These are phyloP conservation scores for Orychophragmus violaceus DNA, from an alignment of 345 rosid genomes.

Conservation along the genomic window DNA sequence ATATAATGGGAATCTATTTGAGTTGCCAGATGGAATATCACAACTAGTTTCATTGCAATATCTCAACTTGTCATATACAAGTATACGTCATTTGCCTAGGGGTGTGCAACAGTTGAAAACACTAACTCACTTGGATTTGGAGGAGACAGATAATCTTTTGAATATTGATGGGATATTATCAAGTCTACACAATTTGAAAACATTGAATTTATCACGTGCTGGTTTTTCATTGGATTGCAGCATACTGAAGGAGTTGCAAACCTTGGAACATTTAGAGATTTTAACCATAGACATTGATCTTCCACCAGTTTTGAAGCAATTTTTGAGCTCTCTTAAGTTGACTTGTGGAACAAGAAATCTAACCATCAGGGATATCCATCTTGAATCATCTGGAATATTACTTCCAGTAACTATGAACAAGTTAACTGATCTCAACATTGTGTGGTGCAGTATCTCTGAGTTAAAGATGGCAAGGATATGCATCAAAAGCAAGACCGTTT, in stretches of 20 bases:
- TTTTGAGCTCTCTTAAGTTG: neutral
- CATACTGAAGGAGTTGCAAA: neutral
- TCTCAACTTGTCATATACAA: conserved; percentile 11
- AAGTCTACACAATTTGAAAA: neutral
- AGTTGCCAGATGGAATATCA: conserved; percentile 2
- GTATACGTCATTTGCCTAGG: neutral
- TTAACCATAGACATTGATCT: neutral
- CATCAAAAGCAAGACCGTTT: neutral
- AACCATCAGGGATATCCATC: neutral
- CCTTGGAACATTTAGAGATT: neutral
- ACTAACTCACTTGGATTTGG: neutral
- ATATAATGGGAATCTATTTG: neutral
- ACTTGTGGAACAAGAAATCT: neutral
- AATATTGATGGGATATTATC: neutral
- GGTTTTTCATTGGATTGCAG: neutral
- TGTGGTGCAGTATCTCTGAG: neutral
- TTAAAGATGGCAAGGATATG: neutral
- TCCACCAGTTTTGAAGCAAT: neutral
- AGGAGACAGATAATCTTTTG: neutral
- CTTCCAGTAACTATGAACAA: neutral
- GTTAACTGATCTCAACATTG: neutral
- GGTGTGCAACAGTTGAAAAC: neutral
- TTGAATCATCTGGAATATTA: neutral
- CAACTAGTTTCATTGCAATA: conserved; percentile 8
- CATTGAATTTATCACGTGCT: neutral